These are phyloP conservation scores for Leishmania major DNA, from an alignment of 208 protist genomes.

Conservation along the genomic window DNA sequence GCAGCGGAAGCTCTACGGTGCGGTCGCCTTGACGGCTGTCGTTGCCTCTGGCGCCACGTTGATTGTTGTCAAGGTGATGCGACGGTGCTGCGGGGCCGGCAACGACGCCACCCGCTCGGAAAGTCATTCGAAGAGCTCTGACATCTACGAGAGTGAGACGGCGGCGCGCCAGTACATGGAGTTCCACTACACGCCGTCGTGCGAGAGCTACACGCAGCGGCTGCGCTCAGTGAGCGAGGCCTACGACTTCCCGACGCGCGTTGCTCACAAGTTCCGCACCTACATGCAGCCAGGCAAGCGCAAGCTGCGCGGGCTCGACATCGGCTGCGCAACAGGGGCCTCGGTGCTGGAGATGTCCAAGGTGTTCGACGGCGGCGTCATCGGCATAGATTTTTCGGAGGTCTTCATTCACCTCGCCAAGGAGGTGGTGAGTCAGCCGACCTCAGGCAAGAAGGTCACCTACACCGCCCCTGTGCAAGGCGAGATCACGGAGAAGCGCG, in stretches of 20 bases:
- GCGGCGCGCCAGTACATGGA: slow-evolving; percentile 80
- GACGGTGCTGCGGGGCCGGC: not conserved
- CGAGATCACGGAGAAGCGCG: slow-evolving; percentile 49
- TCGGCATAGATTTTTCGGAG: slow-evolving; percentile 81
- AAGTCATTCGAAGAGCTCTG: slow-evolving; percentile 38
- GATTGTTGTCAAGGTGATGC: not conserved
- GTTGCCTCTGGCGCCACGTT: slow-evolving; percentile 9
- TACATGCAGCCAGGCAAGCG: slow-evolving; percentile 31
- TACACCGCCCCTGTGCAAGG: slow-evolving; percentile 71
- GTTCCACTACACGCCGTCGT: slow-evolving; percentile 79
- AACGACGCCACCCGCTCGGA: not conserved
- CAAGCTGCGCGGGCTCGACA: slow-evolving; percentile 56
- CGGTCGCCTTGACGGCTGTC: slow-evolving; percentile 16
- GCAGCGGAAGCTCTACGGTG: slow-evolving; percentile 16
- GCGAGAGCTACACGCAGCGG: slow-evolving; percentile 48
- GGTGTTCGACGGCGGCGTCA: slow-evolving; percentile 69
- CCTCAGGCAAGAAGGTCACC: slow-evolving; percentile 26
- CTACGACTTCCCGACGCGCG: slow-evolving; percentile 75
- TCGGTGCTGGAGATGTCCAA: slow-evolving; percentile 83
- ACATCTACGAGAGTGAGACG: slow-evolving; percentile 69
- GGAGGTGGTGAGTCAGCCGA: slow-evolving; percentile 30
- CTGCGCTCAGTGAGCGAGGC: slow-evolving; percentile 46
- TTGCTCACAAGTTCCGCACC: slow-evolving; percentile 61
- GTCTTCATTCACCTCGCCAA: slow-evolving; percentile 74
- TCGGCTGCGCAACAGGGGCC: slow-evolving; percentile 85